Evolutionary conservation across 768 basidiomycete genomes (phyloP).

Genomic region (Psilocybe sp.): DNA sequence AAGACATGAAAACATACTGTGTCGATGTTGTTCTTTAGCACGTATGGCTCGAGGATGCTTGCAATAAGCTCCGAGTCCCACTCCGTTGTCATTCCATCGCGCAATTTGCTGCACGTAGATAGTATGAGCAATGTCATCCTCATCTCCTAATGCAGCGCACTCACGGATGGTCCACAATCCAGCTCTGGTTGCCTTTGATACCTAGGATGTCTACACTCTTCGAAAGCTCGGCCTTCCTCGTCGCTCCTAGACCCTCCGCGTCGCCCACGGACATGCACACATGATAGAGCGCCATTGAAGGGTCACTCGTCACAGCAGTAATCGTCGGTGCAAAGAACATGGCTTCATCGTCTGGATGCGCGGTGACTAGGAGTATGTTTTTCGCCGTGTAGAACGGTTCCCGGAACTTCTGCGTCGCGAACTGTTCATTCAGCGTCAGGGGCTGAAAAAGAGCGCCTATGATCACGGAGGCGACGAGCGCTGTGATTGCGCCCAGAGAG

Average conservation of each 20-base stretch:
- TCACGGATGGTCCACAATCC: constrained; percentile 71
- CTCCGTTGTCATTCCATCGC: constrained; percentile 65
- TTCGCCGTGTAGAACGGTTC: constrained; percentile 16
- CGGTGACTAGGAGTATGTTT: constrained; percentile 70
- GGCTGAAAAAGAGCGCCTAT: constrained; percentile 30
- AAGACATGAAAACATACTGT: constrained; percentile 41
- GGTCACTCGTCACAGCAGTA: constrained; percentile 40
- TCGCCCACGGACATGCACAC: constrained; percentile 80
- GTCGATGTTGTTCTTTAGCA: constrained; percentile 56
- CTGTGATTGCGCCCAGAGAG: constrained; percentile 17
- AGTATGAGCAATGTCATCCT: constrained; percentile 7
- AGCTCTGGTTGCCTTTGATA: constrained; percentile 49
- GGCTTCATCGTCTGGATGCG: constrained; percentile 94
- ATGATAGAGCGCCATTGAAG: constrained; percentile 14
- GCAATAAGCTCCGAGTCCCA: constrained; percentile 69
- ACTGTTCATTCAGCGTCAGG: constrained; percentile 23
- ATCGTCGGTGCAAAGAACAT: constrained; percentile 93
- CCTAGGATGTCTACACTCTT: constrained; percentile 69
- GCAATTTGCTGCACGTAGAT: constrained; percentile 43
- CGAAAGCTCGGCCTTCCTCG: constrained; percentile 55
- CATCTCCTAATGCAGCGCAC: constrained; percentile 23
- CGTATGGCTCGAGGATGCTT: constrained; percentile 53
- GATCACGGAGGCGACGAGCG: constrained; percentile 28
- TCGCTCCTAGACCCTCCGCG: constrained; percentile 70
- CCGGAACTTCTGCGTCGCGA: constrained; percentile 16